Percentiles rank a stretch among this genome's conserved stretches.
Evolutionary conservation across 305 asterid genomes (phyloP).

Genomic region (Petunia hybrid): DNA sequence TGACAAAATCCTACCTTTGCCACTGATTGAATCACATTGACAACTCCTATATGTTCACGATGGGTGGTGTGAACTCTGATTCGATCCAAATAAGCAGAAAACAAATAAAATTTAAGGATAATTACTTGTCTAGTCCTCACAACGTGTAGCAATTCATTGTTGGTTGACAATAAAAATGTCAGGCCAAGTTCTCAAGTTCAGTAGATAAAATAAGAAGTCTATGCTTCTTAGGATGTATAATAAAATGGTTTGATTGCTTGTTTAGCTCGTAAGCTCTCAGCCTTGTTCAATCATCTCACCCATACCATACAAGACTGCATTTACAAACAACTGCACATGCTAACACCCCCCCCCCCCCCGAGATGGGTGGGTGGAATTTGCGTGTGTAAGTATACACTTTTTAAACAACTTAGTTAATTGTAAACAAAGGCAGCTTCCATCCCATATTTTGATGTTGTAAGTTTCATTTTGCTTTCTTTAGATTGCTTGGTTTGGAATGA

Average conservation of each 20-base stretch:
- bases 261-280: conserved; percentile 64
- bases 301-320: conserved; percentile 45
- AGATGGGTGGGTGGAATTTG: background rate
- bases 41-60: too few species aligned
- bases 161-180: background rate
- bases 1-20: too few species aligned
- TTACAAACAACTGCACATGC: conserved; percentile 67
- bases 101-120: background rate
- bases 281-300: conserved; percentile 65
- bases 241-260: conserved; percentile 65
- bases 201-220: background rate
- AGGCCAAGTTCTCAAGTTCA: background rate
- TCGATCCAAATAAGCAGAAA: too few species aligned
- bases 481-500: conserved; percentile 57
- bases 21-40: too few species aligned
- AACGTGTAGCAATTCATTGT: background rate
- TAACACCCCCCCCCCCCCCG: background rate
- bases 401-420: conserved; percentile 40
- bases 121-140: background rate
- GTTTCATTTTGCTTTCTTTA: conserved; percentile 38
- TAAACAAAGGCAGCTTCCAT: conserved; percentile 58
- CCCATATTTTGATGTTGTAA: conserved; percentile 39
- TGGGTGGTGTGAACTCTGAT: too few species aligned
- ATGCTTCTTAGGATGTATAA: background rate
- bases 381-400: conserved; percentile 35